Conservation (phyloP, 2,329 filamentous ascomycete species). For the Alternaria sp. region DNA sequence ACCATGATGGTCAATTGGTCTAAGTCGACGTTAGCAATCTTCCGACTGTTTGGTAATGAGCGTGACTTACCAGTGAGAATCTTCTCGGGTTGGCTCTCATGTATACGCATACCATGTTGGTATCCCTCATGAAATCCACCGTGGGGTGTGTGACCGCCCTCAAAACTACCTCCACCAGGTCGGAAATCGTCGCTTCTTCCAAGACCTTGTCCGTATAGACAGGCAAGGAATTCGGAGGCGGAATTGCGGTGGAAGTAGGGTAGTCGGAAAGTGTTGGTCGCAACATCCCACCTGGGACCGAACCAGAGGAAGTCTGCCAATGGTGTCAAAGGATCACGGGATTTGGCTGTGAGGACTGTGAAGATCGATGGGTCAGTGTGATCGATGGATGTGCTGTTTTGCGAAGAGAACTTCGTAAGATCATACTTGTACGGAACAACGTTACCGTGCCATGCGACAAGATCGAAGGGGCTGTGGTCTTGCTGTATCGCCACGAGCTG, state of each 20-base stretch:
- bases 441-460: conserved; percentile 54
- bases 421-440: conserved; percentile 65
- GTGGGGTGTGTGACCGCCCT: conserved; percentile 51
- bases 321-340: conserved; percentile 48
- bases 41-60: not conserved
- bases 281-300: conserved; percentile 51
- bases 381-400: conserved; percentile 51
- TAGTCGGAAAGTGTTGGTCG: conserved; percentile 50
- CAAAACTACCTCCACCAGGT: conserved; percentile 50
- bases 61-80: conserved; percentile 49
- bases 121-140: conserved; percentile 56
- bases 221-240: conserved; percentile 51
- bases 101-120: conserved; percentile 56
- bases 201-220: conserved; percentile 49
- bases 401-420: conserved; percentile 58
- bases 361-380: conserved; percentile 53
- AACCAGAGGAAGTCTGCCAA: conserved; percentile 53
- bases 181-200: conserved; percentile 56
- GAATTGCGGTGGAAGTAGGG: conserved; percentile 54
- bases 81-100: conserved; percentile 55
- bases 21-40: conserved; percentile 13
- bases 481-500: conserved; percentile 47
- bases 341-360: conserved; percentile 50
- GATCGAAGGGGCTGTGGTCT: conserved; percentile 55
- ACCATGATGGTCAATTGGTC: conserved; percentile 53